Percentiles rank a stretch among this genome's conserved stretches.
phyloP scores from a whole-genome alignment of 257 asterid genomes.

The Ilex asprella region DNA sequence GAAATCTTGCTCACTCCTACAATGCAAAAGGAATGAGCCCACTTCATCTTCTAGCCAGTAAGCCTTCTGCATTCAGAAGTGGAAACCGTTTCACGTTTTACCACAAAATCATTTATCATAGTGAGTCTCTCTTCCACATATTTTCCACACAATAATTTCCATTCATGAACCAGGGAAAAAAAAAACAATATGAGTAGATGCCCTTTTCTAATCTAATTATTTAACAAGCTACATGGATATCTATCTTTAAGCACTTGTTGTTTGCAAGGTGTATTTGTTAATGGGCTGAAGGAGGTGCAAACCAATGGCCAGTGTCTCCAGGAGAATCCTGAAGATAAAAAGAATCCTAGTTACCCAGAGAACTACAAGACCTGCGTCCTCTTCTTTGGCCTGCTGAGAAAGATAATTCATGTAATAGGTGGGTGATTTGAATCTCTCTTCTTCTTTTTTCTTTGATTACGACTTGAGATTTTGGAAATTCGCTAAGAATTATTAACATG shows the following conservation, averaged over 20 bases:
- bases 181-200: no score
- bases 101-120: conserved; percentile 14
- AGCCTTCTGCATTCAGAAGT: conserved; percentile 34
- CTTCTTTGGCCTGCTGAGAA: conserved; percentile 21
- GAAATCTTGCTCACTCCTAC: conserved; percentile 5
- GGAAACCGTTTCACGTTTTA: conserved; percentile 25
- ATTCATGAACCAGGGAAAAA: no score
- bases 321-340: not conserved
- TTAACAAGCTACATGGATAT: no score
- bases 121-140: conserved; percentile 8
- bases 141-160: not conserved
- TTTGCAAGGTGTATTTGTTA: conserved; percentile 20
- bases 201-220: no score
- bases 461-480: not conserved
- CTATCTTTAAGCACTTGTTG: not conserved
- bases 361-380: conserved; percentile 33
- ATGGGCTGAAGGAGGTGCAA: conserved; percentile 1
- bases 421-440: not conserved
- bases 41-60: conserved; percentile 27
- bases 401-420: conserved; percentile 12
- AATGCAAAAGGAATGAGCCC: conserved; percentile 24
- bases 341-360: conserved; percentile 16
- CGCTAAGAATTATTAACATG: no score
- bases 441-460: no score
- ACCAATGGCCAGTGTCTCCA: no score